Conservation (phyloP, 176 grass and related monocot genomes). For the bread wheat (Triticum aestivum) region IWGSC_CS_RefSeq_v2.1 NC_057814.1:122366221-122366720, state of each 20-base stretch:
- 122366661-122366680: background rate
- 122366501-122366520: background rate
- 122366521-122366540: background rate
- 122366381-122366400: background rate
- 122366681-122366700: background rate
- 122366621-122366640: background rate
- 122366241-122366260: background rate
- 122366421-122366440: background rate
- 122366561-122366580: background rate
- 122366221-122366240: background rate
- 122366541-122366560: constrained; percentile 12
- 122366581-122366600: background rate
- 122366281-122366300: background rate
- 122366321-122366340: background rate
- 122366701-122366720: background rate
- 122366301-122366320: background rate
- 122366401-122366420: background rate
- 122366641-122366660: background rate
- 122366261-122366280: background rate
- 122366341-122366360: background rate
- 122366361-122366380: background rate
- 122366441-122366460: background rate
- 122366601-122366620: background rate
- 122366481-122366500: constrained; percentile 7
- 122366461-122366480: background rate